A percentile compares a stretch with the other conserved stretches of the same genome.
phyloP scores from a whole-genome alignment of 2,329 filamentous ascomycete genomes.

The Pseudogymnoascus pannorum region DNA sequence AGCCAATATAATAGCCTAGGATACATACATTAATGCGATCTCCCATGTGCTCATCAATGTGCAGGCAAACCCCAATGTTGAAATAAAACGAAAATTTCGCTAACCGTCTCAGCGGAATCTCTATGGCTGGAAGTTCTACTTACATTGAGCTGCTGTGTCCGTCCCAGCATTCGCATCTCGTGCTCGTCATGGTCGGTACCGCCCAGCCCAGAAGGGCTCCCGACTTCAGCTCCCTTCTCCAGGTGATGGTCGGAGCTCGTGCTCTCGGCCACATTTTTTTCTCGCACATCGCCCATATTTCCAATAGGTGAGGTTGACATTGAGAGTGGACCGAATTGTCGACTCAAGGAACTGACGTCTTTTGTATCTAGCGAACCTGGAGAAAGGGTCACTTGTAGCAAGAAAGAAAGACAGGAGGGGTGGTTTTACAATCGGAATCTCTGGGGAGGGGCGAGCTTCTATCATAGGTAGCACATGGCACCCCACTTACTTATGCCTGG shows the following conservation, averaged over 20 bases:
- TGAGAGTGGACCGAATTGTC: neutral
- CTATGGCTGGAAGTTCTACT: neutral
- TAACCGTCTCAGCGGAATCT: slow-evolving; percentile 13
- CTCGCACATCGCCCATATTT: neutral
- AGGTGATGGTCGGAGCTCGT: neutral
- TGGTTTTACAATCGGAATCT: neutral
- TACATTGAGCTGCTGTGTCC: slow-evolving; percentile 26
- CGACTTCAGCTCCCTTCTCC: slow-evolving; percentile 17
- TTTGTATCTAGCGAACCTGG: neutral
- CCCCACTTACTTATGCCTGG: neutral
- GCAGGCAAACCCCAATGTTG: slow-evolving; percentile 36
- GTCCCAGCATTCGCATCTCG: slow-evolving; percentile 30
- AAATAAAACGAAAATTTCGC: slow-evolving; percentile 35
- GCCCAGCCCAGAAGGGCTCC: slow-evolving; percentile 17
- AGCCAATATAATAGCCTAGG: neutral
- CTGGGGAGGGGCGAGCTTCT: neutral
- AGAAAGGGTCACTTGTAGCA: neutral
- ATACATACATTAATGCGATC: slow-evolving; percentile 31
- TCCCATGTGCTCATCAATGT: slow-evolving; percentile 40
- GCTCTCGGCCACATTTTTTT: neutral
- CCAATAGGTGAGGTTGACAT: too few relatives aligned
- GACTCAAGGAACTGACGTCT: neutral
- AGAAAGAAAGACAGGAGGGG: neutral
- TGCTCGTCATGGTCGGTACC: slow-evolving; percentile 26
- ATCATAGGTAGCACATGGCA: neutral